Evolutionary conservation across 2,329 filamentous ascomycete species (phyloP), one percentile per base, ranked within the genome.

Genomic region (Fusarium algeriense): DNA sequence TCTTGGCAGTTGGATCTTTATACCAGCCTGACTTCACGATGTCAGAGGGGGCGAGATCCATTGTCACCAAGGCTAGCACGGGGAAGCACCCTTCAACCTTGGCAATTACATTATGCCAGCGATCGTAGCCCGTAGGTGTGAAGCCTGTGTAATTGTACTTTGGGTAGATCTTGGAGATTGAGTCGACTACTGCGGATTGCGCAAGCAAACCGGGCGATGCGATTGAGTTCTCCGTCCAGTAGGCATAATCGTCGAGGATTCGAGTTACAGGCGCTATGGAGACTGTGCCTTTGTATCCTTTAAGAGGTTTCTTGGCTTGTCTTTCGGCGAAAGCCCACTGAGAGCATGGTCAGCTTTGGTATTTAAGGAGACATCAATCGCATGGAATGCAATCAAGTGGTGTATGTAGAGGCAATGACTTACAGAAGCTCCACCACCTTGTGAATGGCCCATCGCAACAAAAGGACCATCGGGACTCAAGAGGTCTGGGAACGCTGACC

Each of bases 241-340:
- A 65, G 23, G 48, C 30, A 28, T 67, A 43, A 14, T 65, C 61
- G 30, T 67, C 67, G 7, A 70, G 19, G n/a, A 70, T 63, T 15
- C 53, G 54, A 6, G 66, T 70, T 3, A 67, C 66, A 10, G 68
- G 67, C 2, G 68, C 68, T 44, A 70, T 53, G n/a, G 61, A 50
- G 2, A 70, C 43, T 6, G 68, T 63, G 23, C 68, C 68, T 38
- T 55, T 61, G n/a, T 70, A 70, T 7, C 68, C 68, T 12, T 53
- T 35, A 10, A 70, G 49, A 9, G 68, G 67, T 12, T 60, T 66
- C 44, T 59, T 54, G n/a, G 54, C 62, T 46, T 70, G 68, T 4
- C 68, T 20, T 46, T 70, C 52, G 12, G 67, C 68, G 5, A 70
- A 70, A 6, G 68, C 60, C 67, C 68, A 70, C 56, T 60, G 12